These are phyloP conservation scores for Phytopythium oedochilum DNA, from an alignment of 352 stramenopile species.

Conservation along the genomic window DNA sequence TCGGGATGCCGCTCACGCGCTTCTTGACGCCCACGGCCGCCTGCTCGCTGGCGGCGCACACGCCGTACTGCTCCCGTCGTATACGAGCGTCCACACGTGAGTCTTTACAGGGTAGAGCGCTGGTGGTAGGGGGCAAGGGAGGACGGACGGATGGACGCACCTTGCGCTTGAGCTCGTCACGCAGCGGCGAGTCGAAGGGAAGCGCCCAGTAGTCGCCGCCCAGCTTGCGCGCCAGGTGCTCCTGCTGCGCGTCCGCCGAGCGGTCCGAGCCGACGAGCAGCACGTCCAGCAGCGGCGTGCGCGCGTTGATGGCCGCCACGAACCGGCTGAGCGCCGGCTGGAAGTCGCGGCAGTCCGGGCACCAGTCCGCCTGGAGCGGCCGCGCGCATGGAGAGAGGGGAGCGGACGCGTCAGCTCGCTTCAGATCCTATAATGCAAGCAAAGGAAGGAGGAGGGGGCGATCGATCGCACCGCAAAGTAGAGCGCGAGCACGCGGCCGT, in stretches of 20 bases:
- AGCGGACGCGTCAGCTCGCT: no score
- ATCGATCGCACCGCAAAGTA: constrained; percentile 68
- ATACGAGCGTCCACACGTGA: no score
- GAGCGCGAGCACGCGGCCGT: constrained; percentile 57
- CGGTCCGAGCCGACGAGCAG: constrained; percentile 78
- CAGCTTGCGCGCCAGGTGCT: constrained; percentile 70
- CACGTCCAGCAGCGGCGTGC: constrained; percentile 41
- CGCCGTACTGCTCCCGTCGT: constrained; percentile 32
- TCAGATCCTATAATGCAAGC: no score
- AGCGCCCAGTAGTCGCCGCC: constrained; percentile 72
- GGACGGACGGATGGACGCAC: constrained; percentile 9
- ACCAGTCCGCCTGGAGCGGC: constrained; percentile 86
- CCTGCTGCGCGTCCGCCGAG: constrained; percentile 45
- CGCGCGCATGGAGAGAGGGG: no score
- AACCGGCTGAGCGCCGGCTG: constrained; percentile 73
- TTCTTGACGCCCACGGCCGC: constrained; percentile 44
- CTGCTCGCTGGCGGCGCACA: constrained; percentile 69
- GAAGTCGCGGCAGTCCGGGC: constrained; percentile 76
- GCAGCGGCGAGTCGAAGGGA: constrained; percentile 55
- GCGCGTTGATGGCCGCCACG: constrained; percentile 43
- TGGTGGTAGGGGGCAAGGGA: no score
- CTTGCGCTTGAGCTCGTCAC: constrained; percentile 74
- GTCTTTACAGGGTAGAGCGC: no score
- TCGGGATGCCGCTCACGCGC: constrained; percentile 69
- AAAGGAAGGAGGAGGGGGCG: no score